These are phyloP conservation scores for Mortierella sp. DNA, from an alignment of 371 early-diverging fungal species.

Conservation along the genomic window DNA sequence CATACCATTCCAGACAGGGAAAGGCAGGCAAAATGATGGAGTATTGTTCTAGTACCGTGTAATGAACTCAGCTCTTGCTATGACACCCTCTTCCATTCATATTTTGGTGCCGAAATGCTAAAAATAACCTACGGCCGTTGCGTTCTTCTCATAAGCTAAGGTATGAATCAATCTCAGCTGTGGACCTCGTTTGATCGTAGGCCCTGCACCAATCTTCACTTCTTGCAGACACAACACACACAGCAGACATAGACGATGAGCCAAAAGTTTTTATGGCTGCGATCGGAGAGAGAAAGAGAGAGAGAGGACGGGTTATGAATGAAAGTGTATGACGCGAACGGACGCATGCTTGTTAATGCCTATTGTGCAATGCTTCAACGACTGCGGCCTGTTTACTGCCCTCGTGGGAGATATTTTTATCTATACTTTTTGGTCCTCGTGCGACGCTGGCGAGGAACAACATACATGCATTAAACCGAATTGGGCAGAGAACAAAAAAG, in stretches of 20 bases:
- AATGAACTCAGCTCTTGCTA: background rate
- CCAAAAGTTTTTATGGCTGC: background rate
- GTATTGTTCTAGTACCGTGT: background rate
- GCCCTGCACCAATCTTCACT: background rate
- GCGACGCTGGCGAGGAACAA: background rate
- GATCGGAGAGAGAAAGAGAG: background rate
- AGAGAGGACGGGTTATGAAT: background rate
- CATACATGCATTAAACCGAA: background rate
- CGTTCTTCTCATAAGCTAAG: background rate
- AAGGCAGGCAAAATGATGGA: background rate
- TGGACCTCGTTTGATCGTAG: background rate
- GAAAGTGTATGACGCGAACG: background rate
- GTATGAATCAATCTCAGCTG: background rate
- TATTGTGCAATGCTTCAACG: background rate
- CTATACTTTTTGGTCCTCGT: background rate
- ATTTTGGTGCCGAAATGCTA: background rate
- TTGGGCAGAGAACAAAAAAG: background rate
- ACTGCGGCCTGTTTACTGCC: background rate
- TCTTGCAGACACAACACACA: background rate
- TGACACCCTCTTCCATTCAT: background rate
- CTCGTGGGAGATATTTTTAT: background rate
- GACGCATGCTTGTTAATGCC: background rate
- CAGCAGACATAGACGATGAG: background rate
- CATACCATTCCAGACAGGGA: background rate
- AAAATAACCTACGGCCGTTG: slow-evolving; percentile 6